Evolutionary conservation across 768 basidiomycete genomes (phyloP), one percentile per base, ranked within the genome.

Genomic region (Polyporus arcularius): DNA sequence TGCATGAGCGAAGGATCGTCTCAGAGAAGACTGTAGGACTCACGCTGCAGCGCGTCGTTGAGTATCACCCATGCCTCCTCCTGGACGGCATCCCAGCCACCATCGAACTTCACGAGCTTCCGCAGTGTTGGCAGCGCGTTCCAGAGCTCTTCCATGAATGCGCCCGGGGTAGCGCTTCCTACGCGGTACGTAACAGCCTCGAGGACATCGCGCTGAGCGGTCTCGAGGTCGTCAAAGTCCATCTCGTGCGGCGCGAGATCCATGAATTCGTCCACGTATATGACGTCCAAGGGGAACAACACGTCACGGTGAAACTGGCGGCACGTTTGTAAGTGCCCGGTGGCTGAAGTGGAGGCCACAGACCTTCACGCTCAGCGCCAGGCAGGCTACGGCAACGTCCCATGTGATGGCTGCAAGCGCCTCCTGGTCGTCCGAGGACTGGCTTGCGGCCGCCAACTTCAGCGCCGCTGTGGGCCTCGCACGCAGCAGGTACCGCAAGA

Each of bases 241-340:
- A 85, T 68, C 0, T 66, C 38, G 67, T 84, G 79, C 0, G 82
- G 82, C 2, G 85, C 81, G 16, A 89, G 56, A 0, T 67, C 61
- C 10, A 83, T 67, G 64, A 83, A 88, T 53, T 87, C 85, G 39
- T 68, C 65, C 0, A 82, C 77, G 53, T 75, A 78, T 1, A 88
- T 76, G 1, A 85, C 84, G 12, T 74, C 66, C 6, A 88, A 75
- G 11, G 88, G 88, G 1, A 73, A 63, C 16, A 89, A 71, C 48
- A 84, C 81, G 70, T 89, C 88, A 14, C 87, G 82, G 73, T 89
- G 85, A 55, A 84, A 77, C 86, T 89, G n/a, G 32, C 28, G n/a
- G 60, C 42, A 35, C 43, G 47, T 21, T 21, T 28, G 21, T 26
- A 9, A 41, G 18, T 10, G 53, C 16, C 60, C 57, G 11, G 48